A percentile compares a stretch with the other conserved stretches of the same genome.
phyloP scores from a whole-genome alignment of 2,329 filamentous ascomycete genomes.

The Fusarium tjaetaba region DNA sequence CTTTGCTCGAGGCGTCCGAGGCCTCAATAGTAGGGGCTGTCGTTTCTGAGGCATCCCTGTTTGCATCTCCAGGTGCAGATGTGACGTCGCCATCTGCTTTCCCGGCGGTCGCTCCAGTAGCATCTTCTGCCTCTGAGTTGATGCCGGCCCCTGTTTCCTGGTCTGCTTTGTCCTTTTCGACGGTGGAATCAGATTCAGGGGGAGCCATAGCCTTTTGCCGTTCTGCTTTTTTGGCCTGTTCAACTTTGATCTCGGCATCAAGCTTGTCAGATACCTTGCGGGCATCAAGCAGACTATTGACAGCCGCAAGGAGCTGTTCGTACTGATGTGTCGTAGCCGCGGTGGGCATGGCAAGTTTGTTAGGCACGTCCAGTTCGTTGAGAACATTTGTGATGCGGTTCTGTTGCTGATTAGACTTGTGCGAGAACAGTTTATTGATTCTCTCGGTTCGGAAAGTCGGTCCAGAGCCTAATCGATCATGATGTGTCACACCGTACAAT shows the following conservation, averaged over 20 bases:
- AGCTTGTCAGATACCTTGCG: conserved; percentile 81
- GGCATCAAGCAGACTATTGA: conserved; percentile 75
- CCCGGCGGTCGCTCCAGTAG: not conserved
- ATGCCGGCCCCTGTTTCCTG: conserved; percentile 17
- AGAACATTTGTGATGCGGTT: conserved; percentile 78
- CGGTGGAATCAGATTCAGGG: conserved; percentile 17
- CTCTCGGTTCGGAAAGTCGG: conserved; percentile 90
- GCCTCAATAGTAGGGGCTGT: conserved; percentile 13
- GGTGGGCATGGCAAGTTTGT: conserved; percentile 78
- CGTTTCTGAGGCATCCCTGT: conserved; percentile 18
- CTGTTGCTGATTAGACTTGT: conserved; percentile 80
- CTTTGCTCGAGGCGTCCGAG: conserved; percentile 22
- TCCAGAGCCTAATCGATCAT: conserved; percentile 85
- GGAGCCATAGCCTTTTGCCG: conserved; percentile 53
- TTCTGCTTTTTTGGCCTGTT: conserved; percentile 66
- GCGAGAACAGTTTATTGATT: conserved; percentile 80
- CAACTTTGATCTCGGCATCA: conserved; percentile 73
- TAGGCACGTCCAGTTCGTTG: conserved; percentile 75
- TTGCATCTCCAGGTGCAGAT: conserved; percentile 33
- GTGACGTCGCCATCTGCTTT: conserved; percentile 21
- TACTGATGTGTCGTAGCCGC: conserved; percentile 76
- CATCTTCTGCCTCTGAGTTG: conserved; percentile 22
- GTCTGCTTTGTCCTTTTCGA: conserved; percentile 29
- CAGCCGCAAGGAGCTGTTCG: conserved; percentile 74
- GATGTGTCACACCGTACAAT: conserved; percentile 84